Base-by-base conservation (phyloP, 345 rosid species). In the Kernera saxatilis region DNA sequence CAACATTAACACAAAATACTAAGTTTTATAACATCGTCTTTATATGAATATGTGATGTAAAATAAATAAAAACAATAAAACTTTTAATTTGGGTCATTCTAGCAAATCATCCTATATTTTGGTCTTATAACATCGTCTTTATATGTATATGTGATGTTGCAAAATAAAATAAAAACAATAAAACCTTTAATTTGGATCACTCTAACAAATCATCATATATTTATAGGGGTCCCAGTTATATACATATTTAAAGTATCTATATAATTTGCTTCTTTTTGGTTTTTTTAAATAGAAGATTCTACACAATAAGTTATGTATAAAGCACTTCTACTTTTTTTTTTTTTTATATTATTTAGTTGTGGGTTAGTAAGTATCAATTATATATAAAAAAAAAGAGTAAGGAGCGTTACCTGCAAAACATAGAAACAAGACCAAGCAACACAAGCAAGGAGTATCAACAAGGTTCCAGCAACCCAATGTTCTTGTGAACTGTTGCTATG, bases 361-460 rank as follows among this genome's bases (percentile, higher is more conserved):
- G 36, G 65, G 37, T 25, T 60, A 8, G 5, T 54, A 3, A 17
- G 13, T 32, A 12, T 26, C 21, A 66, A 11, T 18, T 41, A 26
- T 7, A 30, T 14, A 1, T 18, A 26, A 51, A 41, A 21, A 36
- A 15, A 54, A 53, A 35, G 23, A n/a, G 19, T 43, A 32, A 67
- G 23, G 23, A 7, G 35, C 68, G 45, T 74, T 74, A 85, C 92
- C 79, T 86, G 89, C 35, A 85, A 62, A 7, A 76, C 81, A 59
- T 82, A 90, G 74, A 87, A 90, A 53, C 84, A 81, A 52, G 93
- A 88, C 96, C 93, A 90, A 35, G 89, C 78, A 37, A 86, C 83
- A 58, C 91, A 88, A 22, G 83, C 93, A 1, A 88, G 64, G 10
- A 90, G 80, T 69, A 93, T 80, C 56, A 87, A 64, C 5, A 87